A percentile compares a stretch with the other conserved stretches of the same genome.
phyloP scores from a whole-genome alignment of 768 basidiomycete species.

The Amanita thiersii region DNA sequence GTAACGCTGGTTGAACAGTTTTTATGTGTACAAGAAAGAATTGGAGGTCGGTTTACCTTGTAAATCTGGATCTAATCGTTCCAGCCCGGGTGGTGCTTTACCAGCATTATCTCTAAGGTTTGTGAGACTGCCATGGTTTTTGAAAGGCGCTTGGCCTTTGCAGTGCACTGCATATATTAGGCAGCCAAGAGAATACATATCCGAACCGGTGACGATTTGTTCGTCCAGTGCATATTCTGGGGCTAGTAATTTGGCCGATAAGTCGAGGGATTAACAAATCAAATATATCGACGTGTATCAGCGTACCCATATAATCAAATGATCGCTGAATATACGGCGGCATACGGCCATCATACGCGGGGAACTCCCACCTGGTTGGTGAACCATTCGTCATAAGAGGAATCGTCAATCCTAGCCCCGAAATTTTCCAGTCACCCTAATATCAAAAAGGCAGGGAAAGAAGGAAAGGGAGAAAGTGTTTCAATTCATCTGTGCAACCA shows the following conservation, averaged over 20 bases:
- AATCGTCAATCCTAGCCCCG: conserved; percentile 83
- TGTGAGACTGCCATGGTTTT: conserved; percentile 70
- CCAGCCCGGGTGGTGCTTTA: conserved; percentile 53
- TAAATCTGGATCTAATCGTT: conserved; percentile 60
- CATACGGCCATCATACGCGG: conserved; percentile 74
- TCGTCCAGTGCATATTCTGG: conserved; percentile 95
- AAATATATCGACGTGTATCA: neutral
- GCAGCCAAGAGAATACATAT: conserved; percentile 91
- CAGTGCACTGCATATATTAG: conserved; percentile 88
- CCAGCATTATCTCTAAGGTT: conserved; percentile 65
- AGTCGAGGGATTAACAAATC: neutral
- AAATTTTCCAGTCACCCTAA: conserved; percentile 97
- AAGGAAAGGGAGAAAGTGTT: neutral
- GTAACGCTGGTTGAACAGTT: conserved; percentile 52
- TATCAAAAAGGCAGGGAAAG: neutral
- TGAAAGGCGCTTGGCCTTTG: conserved; percentile 81
- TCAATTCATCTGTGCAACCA: conserved; percentile 5
- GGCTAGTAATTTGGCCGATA: conserved; percentile 33
- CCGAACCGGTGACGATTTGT: conserved; percentile 75
- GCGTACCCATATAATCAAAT: conserved; percentile 88
- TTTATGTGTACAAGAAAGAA: conserved; percentile 3
- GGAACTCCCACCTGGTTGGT: conserved; percentile 83
- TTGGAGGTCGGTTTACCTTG: conserved; percentile 38
- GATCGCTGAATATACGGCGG: conserved; percentile 83
- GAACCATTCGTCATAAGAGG: conserved; percentile 64